phyloP scores from a whole-genome alignment of 495 filamentous ascomycete genomes.

The Xylaria cubensis region DNA sequence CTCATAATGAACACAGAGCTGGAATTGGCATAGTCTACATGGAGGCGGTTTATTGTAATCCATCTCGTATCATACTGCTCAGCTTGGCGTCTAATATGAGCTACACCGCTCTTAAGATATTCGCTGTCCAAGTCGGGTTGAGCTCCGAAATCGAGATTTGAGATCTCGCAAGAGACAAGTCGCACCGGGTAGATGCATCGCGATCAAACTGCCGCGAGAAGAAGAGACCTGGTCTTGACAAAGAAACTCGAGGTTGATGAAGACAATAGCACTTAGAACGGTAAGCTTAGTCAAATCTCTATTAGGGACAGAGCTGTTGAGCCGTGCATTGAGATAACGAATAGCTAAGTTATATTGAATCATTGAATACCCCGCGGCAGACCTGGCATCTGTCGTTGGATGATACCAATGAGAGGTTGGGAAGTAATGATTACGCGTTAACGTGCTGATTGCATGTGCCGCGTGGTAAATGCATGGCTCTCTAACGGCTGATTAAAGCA shows the following conservation, averaged over 20 bases:
- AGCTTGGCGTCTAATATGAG: neutral
- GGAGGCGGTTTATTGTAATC: conserved; percentile 36
- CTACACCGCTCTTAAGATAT: neutral
- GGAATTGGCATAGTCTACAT: neutral
- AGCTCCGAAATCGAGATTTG: neutral
- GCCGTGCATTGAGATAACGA: conserved; percentile 31
- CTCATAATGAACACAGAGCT: neutral
- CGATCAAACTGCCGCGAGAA: neutral
- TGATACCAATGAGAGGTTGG: conserved; percentile 30
- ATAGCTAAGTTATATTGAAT: conserved; percentile 36
- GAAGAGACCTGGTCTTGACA: conserved; percentile 8
- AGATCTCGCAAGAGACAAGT: conserved; percentile 6
- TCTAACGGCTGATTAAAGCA: conserved; percentile 30
- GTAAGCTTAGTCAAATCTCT: conserved; percentile 26
- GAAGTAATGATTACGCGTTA: conserved; percentile 31
- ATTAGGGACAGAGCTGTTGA: conserved; percentile 28
- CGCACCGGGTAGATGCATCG: conserved; percentile 14
- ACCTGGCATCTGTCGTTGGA: conserved; percentile 11
- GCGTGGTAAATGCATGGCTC: conserved; percentile 36
- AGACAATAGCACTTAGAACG: conserved; percentile 35
- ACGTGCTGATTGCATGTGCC: conserved; percentile 33
- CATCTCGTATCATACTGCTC: conserved; percentile 8
- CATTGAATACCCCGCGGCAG: conserved; percentile 28
- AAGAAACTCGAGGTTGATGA: conserved; percentile 36
- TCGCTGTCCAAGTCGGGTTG: neutral